Evolutionary conservation across 805 yeast species (phyloP), one percentile per base, ranked within the genome.

Genomic region (Cyberlindnera nakhonratchasimensis): DNA sequence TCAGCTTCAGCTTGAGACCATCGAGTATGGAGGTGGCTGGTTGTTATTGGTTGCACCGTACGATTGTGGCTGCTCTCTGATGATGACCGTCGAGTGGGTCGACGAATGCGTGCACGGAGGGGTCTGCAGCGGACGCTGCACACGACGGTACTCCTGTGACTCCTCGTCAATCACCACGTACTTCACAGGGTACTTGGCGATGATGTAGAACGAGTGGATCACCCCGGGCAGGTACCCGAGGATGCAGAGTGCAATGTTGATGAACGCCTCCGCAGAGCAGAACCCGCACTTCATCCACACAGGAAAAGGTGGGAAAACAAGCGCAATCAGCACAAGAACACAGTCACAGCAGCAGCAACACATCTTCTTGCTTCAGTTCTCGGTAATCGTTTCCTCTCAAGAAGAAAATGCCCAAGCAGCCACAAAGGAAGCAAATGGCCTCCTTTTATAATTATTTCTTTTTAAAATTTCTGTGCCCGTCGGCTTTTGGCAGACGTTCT

Each of bases 201-300:
- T 85, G 54, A 86, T 82, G 62, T 85, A 86, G 77, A 86, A 81
- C 30, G 82, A 67, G 56, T 86, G 95, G 46, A 86, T 62, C 28
- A 86, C 71, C 10, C 93, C 95, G 1, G 95, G 95, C 41, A 86
- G 57, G 58, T 72, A 80, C 2, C 95, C 93, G 33, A 86, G 68
- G 43, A 77, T 55, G 61, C 88, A 82, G 23, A 86, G 71, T 6
- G 83, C 78, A 35, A 86, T 69, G 62, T 86, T 86, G 55, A 87
- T 82, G 42, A 79, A 61, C 35, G 71, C 69, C 57, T 86, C 95
- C 7, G 80, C 77, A 2, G 90, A 79, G 48, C 82, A 80, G 40
- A 83, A 45, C 3, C 95, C 95, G 41, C 83, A 70, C 58, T 84
- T 82, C 48, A 85, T 65, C 54, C 79, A 71, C 16, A 86, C 95